Base-by-base conservation (phyloP, 2,329 filamentous ascomycete species). In the Colletotrichum caudatum region DNA sequence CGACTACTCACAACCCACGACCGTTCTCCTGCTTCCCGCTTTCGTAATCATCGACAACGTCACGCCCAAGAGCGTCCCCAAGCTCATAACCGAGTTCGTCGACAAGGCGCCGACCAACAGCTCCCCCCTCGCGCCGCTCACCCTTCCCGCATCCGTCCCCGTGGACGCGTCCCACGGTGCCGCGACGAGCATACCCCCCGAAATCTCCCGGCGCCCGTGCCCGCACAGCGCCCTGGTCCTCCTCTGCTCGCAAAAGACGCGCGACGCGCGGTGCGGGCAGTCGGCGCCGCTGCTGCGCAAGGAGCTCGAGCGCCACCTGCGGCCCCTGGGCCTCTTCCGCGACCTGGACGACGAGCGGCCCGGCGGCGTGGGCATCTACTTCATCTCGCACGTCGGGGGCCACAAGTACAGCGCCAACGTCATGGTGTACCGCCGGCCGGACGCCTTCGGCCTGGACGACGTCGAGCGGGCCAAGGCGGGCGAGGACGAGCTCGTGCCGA, bases 321-420 rank as follows among this genome's bases (percentile, higher is more conserved):
- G 94, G 0, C 93, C 93, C 1, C 85, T 97, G 16, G 95, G 94
- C 0, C 83, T 99, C 26, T 95, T 92, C 80, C 91, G 96, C 39
- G 95, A 98, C 79, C 83, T 96, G 58, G 90, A 97, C 78, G 96
- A 99, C 80, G 91, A 94, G 80, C 85, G 96, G 69, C 94, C 95
- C 0, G 95, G 95, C 14, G 96, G 96, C 16, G 95, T 98, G 7
- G 95, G 94, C 0, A 93, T 99, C 74, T 97, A 97, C 83, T 98
- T 98, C 79, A 97, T 98, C 78, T 95, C 91, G 75, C 96, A 99
- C 78, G 94, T 98, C 3, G 96, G 96, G 37, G 96, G 96, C 0
- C 96, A 99, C 85, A 98, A 98, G 84, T 98, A 97, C 83, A 91
- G 92, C 58, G 96, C 96, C 37, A 99, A 99, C 77, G 90, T 98